Evolutionary conservation across 2,329 filamentous ascomycete species (phyloP).

Genomic region (Epichloe brachyelytri): DNA sequence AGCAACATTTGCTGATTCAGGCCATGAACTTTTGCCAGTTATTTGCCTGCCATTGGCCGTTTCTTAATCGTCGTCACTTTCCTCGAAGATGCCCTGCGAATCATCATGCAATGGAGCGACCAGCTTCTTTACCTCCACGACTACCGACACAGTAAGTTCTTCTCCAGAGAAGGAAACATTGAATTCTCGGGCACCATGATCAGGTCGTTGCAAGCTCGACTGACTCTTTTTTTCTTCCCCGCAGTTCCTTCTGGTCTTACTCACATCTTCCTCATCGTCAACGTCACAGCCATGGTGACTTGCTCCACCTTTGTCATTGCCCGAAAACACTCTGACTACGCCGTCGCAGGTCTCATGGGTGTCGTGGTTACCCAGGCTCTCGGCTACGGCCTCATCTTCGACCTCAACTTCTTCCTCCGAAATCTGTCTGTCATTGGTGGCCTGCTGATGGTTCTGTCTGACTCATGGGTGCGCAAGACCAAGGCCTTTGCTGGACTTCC

Average conservation of each 20-base stretch:
- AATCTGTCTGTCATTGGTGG: constrained; percentile 96
- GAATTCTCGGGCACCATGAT: not conserved
- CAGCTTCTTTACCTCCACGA: constrained; percentile 88
- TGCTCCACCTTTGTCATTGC: constrained; percentile 81
- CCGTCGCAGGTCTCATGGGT: constrained; percentile 75
- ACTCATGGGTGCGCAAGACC: constrained; percentile 95
- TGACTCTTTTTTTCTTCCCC: not conserved
- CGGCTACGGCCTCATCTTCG: constrained; percentile 95
- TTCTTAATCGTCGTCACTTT: constrained; percentile 98
- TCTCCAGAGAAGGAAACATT: not conserved
- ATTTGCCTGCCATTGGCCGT: constrained; percentile 86
- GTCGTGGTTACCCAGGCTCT: constrained; percentile 90
- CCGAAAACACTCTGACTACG: constrained; percentile 86
- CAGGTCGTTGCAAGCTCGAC: not conserved
- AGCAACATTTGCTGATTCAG: constrained; percentile 8
- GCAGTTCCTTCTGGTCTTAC: constrained; percentile 78
- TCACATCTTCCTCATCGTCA: constrained; percentile 82
- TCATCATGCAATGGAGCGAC: constrained; percentile 94
- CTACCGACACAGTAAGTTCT: constrained; percentile 76
- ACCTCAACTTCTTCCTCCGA: constrained; percentile 99
- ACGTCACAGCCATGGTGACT: constrained; percentile 74
- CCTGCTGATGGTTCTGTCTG: constrained; percentile 92
- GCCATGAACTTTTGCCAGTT: constrained; percentile 38
- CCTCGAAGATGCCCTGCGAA: constrained; percentile 88
- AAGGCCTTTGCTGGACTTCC: constrained; percentile 88